Conservation (phyloP, 768 basidiomycete genomes). For the Tricholomella constricta region DNA sequence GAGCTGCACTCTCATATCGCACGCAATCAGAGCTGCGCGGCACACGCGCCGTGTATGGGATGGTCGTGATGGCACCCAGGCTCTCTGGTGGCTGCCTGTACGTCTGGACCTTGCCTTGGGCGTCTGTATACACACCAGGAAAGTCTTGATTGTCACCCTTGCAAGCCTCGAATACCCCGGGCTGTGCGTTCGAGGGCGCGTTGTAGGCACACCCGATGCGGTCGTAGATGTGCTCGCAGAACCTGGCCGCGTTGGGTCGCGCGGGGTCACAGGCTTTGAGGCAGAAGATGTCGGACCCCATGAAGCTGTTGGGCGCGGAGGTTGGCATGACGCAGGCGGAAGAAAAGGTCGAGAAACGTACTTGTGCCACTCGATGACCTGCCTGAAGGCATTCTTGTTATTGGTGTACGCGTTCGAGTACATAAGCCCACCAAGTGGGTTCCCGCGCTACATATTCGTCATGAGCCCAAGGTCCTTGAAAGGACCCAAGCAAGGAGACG, state of each 20-base stretch:
- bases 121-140: constrained; percentile 48
- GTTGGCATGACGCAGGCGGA: not conserved
- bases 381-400: constrained; percentile 2
- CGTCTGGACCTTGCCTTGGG: constrained; percentile 38
- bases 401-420: constrained; percentile 17
- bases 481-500: not conserved
- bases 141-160: constrained; percentile 52
- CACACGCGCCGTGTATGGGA: constrained; percentile 39
- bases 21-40: constrained; percentile 40
- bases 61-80: constrained; percentile 35
- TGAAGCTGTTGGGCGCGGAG: constrained; percentile 40
- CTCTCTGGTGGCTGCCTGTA: constrained; percentile 41
- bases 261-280: constrained; percentile 58
- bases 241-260: constrained; percentile 32
- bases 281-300: constrained; percentile 21
- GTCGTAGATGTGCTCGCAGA: constrained; percentile 24
- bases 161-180: constrained; percentile 66
- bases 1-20: constrained; percentile 26
- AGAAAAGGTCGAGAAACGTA: not conserved
- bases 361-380: constrained; percentile 24
- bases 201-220: constrained; percentile 44
- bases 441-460: constrained; percentile 17
- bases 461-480: not conserved
- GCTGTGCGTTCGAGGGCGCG: constrained; percentile 60
- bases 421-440: constrained; percentile 22